Evolutionary conservation across 441 rosid genomes (phyloP).

Genomic region (Hypseocharis bilobata): DNA sequence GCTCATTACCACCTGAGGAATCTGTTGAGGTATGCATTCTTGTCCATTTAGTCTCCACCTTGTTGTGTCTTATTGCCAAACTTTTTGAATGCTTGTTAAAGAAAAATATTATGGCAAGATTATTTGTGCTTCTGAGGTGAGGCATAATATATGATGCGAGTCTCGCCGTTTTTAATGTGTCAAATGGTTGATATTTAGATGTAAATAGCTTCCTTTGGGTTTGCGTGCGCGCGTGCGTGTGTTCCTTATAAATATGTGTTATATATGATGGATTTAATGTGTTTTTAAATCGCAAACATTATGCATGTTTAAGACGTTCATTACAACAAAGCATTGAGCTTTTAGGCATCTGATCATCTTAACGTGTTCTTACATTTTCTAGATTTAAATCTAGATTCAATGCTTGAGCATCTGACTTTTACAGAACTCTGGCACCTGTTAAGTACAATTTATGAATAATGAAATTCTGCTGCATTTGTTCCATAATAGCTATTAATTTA

Average conservation of each 20-base stretch:
- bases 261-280: neutral
- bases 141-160: neutral
- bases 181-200: neutral
- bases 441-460: neutral
- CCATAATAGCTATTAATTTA: neutral
- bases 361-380: neutral
- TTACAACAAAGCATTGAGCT: neutral
- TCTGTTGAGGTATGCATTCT: slow-evolving; percentile 59
- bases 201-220: too few species aligned
- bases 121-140: neutral
- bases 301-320: neutral
- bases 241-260: neutral
- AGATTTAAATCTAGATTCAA: neutral
- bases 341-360: neutral
- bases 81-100: neutral
- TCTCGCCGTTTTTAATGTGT: neutral
- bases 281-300: neutral
- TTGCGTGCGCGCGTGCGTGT: too few species aligned
- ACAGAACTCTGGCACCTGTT: neutral
- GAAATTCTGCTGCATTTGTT: neutral
- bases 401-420: neutral
- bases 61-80: neutral
- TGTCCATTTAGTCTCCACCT: neutral
- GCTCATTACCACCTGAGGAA: slow-evolving; percentile 72
- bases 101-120: neutral